These are phyloP conservation scores for Acidomyces sp. DNA, from an alignment of 495 filamentous ascomycete genomes.

Conservation along the genomic window DNA sequence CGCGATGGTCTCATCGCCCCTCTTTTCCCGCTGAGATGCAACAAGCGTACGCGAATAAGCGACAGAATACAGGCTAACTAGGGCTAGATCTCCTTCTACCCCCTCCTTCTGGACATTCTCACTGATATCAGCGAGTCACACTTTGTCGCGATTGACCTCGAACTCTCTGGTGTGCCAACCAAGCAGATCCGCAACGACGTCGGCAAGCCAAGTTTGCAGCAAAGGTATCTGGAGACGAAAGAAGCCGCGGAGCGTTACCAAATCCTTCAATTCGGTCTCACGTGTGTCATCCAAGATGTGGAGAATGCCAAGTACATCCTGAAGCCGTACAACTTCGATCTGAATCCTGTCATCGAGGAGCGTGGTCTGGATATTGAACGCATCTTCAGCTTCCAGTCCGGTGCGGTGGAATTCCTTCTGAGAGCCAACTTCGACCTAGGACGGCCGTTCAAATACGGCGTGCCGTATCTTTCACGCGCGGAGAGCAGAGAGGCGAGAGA, in stretches of 20 bases:
- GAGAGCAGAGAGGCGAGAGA: slow-evolving; percentile 42
- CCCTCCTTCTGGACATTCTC: slow-evolving; percentile 45
- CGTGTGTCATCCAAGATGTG: slow-evolving; percentile 41
- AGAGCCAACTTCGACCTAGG: slow-evolving; percentile 51
- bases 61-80: too few species aligned
- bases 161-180: slow-evolving; percentile 56
- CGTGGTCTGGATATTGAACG: slow-evolving; percentile 40
- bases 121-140: slow-evolving; percentile 43
- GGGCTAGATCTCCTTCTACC: slow-evolving; percentile 43
- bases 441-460: slow-evolving; percentile 41
- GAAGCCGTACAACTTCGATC: slow-evolving; percentile 55
- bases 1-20: too few species aligned
- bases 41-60: too few species aligned
- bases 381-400: slow-evolving; percentile 40
- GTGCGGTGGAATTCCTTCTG: slow-evolving; percentile 50
- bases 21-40: too few species aligned
- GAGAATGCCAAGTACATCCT: slow-evolving; percentile 41
- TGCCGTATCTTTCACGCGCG: slow-evolving; percentile 54
- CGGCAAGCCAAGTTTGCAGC: slow-evolving; percentile 34
- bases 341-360: slow-evolving; percentile 43
- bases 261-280: slow-evolving; percentile 65
- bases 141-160: slow-evolving; percentile 63
- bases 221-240: slow-evolving; percentile 53
- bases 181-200: slow-evolving; percentile 15
- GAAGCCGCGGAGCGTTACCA: slow-evolving; percentile 55